Base-by-base conservation (phyloP, 805 yeast genomes). In the Cyberlindnera amylophila region DNA sequence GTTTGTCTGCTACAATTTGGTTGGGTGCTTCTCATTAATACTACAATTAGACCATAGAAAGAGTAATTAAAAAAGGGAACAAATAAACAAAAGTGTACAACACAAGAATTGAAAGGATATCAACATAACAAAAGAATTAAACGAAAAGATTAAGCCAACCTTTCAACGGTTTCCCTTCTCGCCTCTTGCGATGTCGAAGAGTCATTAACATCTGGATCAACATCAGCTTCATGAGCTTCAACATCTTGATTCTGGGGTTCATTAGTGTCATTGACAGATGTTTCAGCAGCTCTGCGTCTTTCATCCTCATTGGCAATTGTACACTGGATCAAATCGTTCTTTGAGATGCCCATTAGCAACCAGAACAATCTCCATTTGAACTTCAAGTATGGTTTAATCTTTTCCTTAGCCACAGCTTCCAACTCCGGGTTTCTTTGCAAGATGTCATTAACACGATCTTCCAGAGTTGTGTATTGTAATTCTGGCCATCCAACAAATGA, bases 281-380 rank as follows among this genome's bases (percentile, higher is more conserved):
- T 21, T 31, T 27, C 32, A 14, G 32, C 32, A 10, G 8, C 39
- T 16, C 35, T 32, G 28, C 41, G 43, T 33, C 52, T 42, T 12
- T 43, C 40, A 6, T 42, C 45, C 21, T 49, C 52, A 24, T 35
- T 38, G 10, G 34, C 60, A 24, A 79, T 78, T 13, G 74, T 77
- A 65, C 78, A 73, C 56, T 76, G 66, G 53, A 69, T 71, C 40
- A 81, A 51, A 46, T 81, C 79, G 8, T 57, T 50, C 37, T 54
- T 65, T 3, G 70, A 52, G 28, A 81, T 67, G 1, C 85, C 83
- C 81, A 81, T 75, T 4, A 75, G 19, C 31, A 57, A 58, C 83
- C 85, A 81, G 56, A 75, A 75, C 0, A 72, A 23, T 13, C 46
- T 51, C 52, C 58, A 64, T 59, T 51, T 66, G 47, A 36, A 57